Percentiles rank a stretch among this genome's conserved stretches.
Evolutionary conservation across 139 green algal genomes (phyloP).

Genomic region (Pseudopediastrum boryanum): DNA sequence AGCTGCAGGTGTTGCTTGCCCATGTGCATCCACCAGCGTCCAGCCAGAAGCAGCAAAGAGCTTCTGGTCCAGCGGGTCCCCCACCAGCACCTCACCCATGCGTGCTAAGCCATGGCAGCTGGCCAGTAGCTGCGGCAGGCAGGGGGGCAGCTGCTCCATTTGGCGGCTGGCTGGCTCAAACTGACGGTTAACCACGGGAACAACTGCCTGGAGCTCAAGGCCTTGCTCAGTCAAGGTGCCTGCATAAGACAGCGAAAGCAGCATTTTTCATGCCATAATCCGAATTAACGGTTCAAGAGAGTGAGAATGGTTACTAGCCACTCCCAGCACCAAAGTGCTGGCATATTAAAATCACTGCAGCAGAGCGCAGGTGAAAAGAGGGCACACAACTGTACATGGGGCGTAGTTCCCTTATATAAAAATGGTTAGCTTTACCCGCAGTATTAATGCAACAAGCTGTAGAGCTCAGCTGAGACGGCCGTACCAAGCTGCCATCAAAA

Average conservation of each 20-base stretch:
- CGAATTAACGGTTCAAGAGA: no score
- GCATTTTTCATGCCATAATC: no score
- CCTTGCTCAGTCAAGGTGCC: slow-evolving; percentile 72
- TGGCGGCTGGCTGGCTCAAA: slow-evolving; percentile 15
- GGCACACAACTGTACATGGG: no score
- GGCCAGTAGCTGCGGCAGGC: slow-evolving; percentile 62
- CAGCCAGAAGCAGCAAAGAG: slow-evolving; percentile 68
- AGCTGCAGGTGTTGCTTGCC: background rate
- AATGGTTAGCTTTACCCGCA: no score
- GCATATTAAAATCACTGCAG: no score
- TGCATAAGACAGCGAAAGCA: slow-evolving; percentile 8
- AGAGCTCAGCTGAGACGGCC: no score
- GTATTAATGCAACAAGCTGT: no score
- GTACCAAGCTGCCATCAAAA: no score
- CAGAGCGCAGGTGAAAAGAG: no score
- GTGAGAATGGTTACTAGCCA: no score
- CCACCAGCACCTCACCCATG: slow-evolving; percentile 59
- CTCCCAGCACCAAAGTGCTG: no score
- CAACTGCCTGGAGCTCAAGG: slow-evolving; percentile 64
- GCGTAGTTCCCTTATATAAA: no score
- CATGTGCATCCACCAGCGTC: slow-evolving; percentile 50
- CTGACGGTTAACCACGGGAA: slow-evolving; percentile 37
- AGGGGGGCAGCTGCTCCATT: slow-evolving; percentile 33
- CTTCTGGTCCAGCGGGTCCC: slow-evolving; percentile 75
- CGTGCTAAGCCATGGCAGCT: slow-evolving; percentile 70